Base-by-base conservation (phyloP, 371 early-diverging fungal genomes). In the Mucor velutinosus region DNA sequence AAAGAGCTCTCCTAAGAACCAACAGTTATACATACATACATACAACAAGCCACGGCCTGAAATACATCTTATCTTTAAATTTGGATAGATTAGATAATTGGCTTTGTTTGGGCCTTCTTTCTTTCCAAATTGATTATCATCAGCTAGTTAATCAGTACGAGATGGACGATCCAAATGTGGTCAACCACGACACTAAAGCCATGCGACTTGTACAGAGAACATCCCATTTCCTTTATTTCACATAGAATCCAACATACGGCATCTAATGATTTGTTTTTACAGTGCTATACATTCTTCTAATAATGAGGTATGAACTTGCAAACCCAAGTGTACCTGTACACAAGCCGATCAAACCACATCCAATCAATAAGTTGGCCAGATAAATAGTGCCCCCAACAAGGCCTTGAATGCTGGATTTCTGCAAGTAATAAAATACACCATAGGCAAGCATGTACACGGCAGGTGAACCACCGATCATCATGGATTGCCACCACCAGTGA, bases 401-500 rank as follows among this genome's bases (percentile, higher is more conserved):
- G 1, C 79, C 79, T 12, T 66, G 58, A 15, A 72, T 69, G 10
- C 60, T 63, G 2, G 77, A 67, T 19, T 61, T 68, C 17, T 66
- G 63, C 57, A 73, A 32, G 35, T 76, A 78, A 27, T 72, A 78
- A 43, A 77, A 71, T 12, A 76, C 10, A 7, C 77, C 77, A 69
- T 83, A 82, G 65, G 35, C 55, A 29, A 77, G 74, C 57, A 79
- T 72, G 29, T 80, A 83, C 5, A 76, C 6, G 12, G 76, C 66
- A 41, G 81, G 65, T 0, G 77, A 70, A 21, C 67, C 79, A 17
- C 79, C 80, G 14, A 78, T 51, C 1, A 67, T 63, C 56, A 80
- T 79, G 1, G 79, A 78, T 68, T 73, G 75, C 83, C 83, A 83
- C 83, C 83, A 83, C 83, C 83, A 83, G 39, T 72, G 76, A 72